phyloP scores from a whole-genome alignment of 345 rosid genomes.

The Citrus sinensis region DVS_A1.0 CM039169.1:408501-409000 shows the following conservation, averaged over 20 bases:
- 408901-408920: too few species aligned
- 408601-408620: conserved; percentile 45
- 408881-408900: too few species aligned
- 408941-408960: too few species aligned
- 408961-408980: too few species aligned
- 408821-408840: background rate
- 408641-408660: conserved; percentile 42
- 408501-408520: conserved; percentile 44
- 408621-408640: conserved; percentile 47
- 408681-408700: conserved; percentile 33
- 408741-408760: too few species aligned
- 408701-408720: conserved; percentile 18
- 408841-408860: too few species aligned
- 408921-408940: too few species aligned
- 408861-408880: too few species aligned
- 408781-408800: background rate
- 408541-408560: conserved; percentile 45
- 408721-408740: background rate
- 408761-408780: too few species aligned
- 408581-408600: conserved; percentile 37
- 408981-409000: too few species aligned
- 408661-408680: conserved; percentile 46
- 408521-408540: conserved; percentile 44
- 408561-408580: conserved; percentile 40
- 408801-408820: background rate